Percentiles rank a stretch among this genome's conserved stretches.
Evolutionary conservation across 2,329 filamentous ascomycete species (phyloP).

Genomic region (Cryphonectria naterciae): DNA sequence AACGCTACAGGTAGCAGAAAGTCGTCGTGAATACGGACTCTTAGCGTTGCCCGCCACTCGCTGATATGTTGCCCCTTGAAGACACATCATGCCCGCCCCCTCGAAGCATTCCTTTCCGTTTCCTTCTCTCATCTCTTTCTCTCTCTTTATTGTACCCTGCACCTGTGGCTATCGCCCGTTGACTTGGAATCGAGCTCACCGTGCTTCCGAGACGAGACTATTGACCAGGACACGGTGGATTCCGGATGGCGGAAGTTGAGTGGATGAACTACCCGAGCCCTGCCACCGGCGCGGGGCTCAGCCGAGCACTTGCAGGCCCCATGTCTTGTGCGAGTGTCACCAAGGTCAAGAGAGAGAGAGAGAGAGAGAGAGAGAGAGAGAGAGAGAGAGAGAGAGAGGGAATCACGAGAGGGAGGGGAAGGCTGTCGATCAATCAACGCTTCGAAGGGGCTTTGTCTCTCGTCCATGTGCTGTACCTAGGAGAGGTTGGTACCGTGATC

Average conservation of each 20-base stretch:
- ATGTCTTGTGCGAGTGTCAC: constrained; percentile 28
- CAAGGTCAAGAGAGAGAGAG: not conserved
- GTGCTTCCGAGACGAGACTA: constrained; percentile 17
- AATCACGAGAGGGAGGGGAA: not conserved
- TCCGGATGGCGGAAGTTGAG: constrained; percentile 13
- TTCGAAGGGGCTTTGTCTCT: not conserved
- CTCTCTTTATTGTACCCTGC: not conserved
- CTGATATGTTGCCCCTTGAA: not conserved
- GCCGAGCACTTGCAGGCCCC: constrained; percentile 22
- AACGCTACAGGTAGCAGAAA: not conserved
- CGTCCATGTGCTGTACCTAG: not conserved
- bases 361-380: not conserved
- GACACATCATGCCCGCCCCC: not conserved
- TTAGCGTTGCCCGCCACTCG: not conserved
- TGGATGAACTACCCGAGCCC: constrained; percentile 28
- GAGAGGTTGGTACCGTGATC: not conserved
- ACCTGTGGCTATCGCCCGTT: not conserved
- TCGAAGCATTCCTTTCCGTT: not conserved
- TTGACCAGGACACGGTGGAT: constrained; percentile 17
- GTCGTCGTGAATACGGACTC: not conserved
- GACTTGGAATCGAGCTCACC: not conserved
- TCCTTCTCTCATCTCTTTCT: not conserved
- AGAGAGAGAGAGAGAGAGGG: not conserved
- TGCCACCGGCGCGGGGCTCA: constrained; percentile 14
- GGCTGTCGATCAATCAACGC: not conserved